phyloP scores from a whole-genome alignment of 1,284 basidiomycete species.

The Coniferiporia sulphurascens region DNA sequence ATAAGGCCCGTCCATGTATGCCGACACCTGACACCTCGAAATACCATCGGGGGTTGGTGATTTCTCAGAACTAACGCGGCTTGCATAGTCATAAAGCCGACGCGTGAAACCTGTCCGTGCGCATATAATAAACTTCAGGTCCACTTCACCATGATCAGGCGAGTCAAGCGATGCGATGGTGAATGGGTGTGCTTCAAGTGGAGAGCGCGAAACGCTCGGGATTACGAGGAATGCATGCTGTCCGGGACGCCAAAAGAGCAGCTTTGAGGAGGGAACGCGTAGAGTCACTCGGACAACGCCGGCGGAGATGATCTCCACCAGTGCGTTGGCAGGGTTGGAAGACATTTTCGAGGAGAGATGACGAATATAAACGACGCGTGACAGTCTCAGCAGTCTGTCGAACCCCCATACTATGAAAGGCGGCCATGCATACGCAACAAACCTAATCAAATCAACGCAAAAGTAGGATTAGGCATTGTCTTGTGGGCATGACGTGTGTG shows the following conservation, averaged over 20 bases:
- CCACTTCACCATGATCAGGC: constrained; percentile 20
- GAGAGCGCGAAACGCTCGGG: constrained; percentile 29
- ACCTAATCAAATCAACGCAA: constrained; percentile 24
- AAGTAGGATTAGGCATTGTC: not conserved
- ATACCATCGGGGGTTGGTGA: constrained; percentile 11
- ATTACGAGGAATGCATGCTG: constrained; percentile 40
- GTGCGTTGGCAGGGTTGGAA: constrained; percentile 21
- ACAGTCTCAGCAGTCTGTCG: constrained; percentile 35
- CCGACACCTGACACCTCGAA: constrained; percentile 21
- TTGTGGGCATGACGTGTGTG: not conserved
- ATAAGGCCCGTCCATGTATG: constrained; percentile 36
- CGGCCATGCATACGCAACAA: constrained; percentile 30
- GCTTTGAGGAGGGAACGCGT: constrained; percentile 25
- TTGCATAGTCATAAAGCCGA: constrained; percentile 22
- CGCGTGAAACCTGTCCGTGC: constrained; percentile 35
- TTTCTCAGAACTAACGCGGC: constrained; percentile 22
- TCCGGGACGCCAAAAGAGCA: constrained; percentile 37
- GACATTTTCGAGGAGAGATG: not conserved
- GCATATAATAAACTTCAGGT: constrained; percentile 32
- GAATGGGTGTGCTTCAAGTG: constrained; percentile 38
- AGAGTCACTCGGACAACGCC: constrained; percentile 40
- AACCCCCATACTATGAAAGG: constrained; percentile 43
- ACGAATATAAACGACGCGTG: constrained; percentile 24
- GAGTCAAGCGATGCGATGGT: constrained; percentile 35
- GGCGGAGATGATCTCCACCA: constrained; percentile 33